These are phyloP conservation scores for Pleurotus citrinopileatus DNA, from an alignment of 768 basidiomycete genomes.

Conservation along the genomic window DNA sequence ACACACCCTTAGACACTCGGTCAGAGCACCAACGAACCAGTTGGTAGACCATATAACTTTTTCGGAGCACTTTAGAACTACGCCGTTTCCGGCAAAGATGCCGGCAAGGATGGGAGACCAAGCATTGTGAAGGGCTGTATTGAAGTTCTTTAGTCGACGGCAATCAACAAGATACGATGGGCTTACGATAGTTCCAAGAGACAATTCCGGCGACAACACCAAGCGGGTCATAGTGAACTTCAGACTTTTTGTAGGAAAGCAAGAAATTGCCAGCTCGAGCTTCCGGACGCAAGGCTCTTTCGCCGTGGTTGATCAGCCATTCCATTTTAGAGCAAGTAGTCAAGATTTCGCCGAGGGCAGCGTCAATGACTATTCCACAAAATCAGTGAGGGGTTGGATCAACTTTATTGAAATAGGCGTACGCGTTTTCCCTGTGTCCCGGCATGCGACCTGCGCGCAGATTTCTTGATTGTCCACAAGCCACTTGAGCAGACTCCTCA, in stretches of 20 bases:
- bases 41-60: slow-evolving; percentile 88
- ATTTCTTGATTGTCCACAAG: slow-evolving; percentile 85
- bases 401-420: slow-evolving; percentile 33
- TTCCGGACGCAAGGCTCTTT: slow-evolving; percentile 71
- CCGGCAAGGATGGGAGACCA: slow-evolving; percentile 92
- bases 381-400: background rate
- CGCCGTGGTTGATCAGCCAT: slow-evolving; percentile 87
- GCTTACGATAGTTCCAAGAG: slow-evolving; percentile 90
- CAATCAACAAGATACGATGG: background rate
- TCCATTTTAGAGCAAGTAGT: slow-evolving; percentile 95
- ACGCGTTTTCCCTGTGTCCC: slow-evolving; percentile 96
- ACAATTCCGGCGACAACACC: slow-evolving; percentile 93
- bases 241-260: slow-evolving; percentile 72
- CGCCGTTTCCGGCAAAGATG: slow-evolving; percentile 86
- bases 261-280: slow-evolving; percentile 64
- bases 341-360: slow-evolving; percentile 90
- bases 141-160: slow-evolving; percentile 6
- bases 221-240: slow-evolving; percentile 85
- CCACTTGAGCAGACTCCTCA: slow-evolving; percentile 90
- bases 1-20: slow-evolving; percentile 72
- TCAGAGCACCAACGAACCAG: slow-evolving; percentile 81
- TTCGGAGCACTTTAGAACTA: slow-evolving; percentile 91
- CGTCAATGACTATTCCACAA: slow-evolving; percentile 73
- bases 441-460: slow-evolving; percentile 83
- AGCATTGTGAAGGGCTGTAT: slow-evolving; percentile 83